Base-by-base conservation (phyloP, 1,139 yeast genomes). In the Casaregolazyma lundiana region DNA sequence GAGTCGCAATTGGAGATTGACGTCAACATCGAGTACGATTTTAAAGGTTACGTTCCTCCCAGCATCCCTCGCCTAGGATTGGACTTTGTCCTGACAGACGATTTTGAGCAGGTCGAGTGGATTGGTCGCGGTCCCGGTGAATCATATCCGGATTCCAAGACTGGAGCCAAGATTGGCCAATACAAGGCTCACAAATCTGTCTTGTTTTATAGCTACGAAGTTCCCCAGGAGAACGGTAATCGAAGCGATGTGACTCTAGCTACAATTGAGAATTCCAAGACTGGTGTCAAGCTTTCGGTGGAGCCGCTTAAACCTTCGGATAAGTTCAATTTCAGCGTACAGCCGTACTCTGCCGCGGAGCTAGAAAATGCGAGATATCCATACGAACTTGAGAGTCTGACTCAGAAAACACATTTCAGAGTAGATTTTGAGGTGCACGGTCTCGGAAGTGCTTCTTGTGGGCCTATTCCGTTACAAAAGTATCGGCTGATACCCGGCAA, bases 41-140 rank as follows among this genome's bases (percentile, higher is more conserved):
- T 44, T 9, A 53, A 49, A 30, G 60, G 60, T 3, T 46, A 45
- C 2, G 41, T 32, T 32, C 47, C 55, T 7, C n/a, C n/a, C n/a
- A n/a, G 51, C 21, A 21, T 54, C 3, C 63, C 64, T 6, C 50
- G 64, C 16, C 35, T 60, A 8, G 63, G 63, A 6, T 51, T 53
- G 50, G 61, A 60, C 35, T 51, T 58, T 26, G 21, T 47, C 9
- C 42, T 53, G 11, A 50, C 54, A 5, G 50, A 45, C 35, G 38
- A 50, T 6, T 51, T 51, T 6, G 48, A 48, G 2, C 16, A 43
- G 8, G 61, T 55, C 6, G 48, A 43, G 24, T 66, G 69, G 68
- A 58, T 63, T 35, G 70, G 70, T 1, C 48, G 62, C 35, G 69
- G 69, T 6, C 68, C 69, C 1, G 65, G 65, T n/a, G 69, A 65